phyloP scores from a whole-genome alignment of 1,139 yeast species.

The Torulaspora pretoriensis region DNA sequence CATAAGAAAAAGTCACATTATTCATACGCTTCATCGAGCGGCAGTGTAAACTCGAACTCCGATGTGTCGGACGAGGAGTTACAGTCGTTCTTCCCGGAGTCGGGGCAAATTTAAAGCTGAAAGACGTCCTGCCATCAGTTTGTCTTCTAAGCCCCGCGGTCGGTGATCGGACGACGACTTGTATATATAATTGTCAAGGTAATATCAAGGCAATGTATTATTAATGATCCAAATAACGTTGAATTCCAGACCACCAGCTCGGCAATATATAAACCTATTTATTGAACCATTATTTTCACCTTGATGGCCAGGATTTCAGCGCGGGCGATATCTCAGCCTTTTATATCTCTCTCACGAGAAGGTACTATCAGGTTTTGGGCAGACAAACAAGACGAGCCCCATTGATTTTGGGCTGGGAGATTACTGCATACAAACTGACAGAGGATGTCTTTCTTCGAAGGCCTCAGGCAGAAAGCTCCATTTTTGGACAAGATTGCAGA shows the following conservation, averaged over 20 bases:
- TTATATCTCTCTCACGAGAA: not conserved
- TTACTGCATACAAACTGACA: not conserved
- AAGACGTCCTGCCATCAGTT: not conserved
- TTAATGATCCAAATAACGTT: too few species aligned
- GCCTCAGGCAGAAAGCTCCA: slow-evolving; percentile 48
- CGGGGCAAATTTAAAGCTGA: not conserved
- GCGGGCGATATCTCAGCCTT: not conserved
- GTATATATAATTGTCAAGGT: too few species aligned
- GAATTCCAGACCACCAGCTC: too few species aligned
- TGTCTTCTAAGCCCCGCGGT: not conserved
- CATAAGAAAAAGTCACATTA: slow-evolving; percentile 5
- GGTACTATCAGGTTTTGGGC: not conserved
- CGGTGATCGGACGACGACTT: not conserved
- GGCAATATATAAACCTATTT: not conserved
- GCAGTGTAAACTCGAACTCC: slow-evolving; percentile 1
- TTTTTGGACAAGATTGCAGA: slow-evolving; percentile 41
- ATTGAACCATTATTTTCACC: not conserved
- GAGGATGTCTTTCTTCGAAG: slow-evolving; percentile 49
- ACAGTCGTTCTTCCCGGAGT: slow-evolving; percentile 19
- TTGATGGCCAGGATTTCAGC: not conserved
- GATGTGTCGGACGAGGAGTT: slow-evolving; percentile 13
- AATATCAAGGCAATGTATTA: too few species aligned
- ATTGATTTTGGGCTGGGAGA: not conserved
- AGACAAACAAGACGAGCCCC: not conserved
- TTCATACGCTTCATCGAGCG: slow-evolving; percentile 1